Conservation (phyloP, 371 early-diverging fungal species). For the Mucor sp. region DNA sequence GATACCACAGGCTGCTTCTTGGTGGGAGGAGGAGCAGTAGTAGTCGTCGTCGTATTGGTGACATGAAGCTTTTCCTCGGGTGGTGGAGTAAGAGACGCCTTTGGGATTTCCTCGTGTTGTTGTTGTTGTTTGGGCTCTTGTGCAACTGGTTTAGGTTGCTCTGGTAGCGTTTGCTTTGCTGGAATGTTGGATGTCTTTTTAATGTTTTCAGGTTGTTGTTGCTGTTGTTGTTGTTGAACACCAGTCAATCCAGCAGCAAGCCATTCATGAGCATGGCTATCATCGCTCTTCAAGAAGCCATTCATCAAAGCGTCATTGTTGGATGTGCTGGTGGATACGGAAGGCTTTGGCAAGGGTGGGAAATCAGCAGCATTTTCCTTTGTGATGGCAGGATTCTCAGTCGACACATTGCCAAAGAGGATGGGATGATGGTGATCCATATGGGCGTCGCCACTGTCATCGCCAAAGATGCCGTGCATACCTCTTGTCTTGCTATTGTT, state of each 20-base stretch:
- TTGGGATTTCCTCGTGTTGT: background rate
- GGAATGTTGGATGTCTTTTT: conserved; percentile 6
- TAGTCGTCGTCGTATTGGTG: background rate
- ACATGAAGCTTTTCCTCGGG: conserved; percentile 11
- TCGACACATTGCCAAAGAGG: background rate
- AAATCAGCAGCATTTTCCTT: background rate
- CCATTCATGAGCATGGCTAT: background rate
- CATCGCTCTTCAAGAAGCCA: conserved; percentile 8
- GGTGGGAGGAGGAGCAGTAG: background rate
- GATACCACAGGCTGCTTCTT: background rate
- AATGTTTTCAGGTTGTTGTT: background rate
- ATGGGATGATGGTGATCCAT: background rate
- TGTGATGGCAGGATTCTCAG: background rate
- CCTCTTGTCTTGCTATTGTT: background rate
- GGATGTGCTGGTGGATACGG: background rate
- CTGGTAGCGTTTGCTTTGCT: background rate
- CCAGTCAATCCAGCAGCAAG: conserved; percentile 9
- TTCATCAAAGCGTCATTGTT: background rate
- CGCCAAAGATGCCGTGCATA: background rate
- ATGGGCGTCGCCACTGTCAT: background rate
- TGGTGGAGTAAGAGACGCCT: conserved; percentile 16
- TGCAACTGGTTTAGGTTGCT: background rate
- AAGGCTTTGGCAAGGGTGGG: background rate
- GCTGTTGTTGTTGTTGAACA: conserved; percentile 8
- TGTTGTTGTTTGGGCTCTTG: background rate